Evolutionary conservation across 345 rosid genomes (phyloP), one percentile per base, ranked within the genome.

Genomic region (Populus euphratica): DNA sequence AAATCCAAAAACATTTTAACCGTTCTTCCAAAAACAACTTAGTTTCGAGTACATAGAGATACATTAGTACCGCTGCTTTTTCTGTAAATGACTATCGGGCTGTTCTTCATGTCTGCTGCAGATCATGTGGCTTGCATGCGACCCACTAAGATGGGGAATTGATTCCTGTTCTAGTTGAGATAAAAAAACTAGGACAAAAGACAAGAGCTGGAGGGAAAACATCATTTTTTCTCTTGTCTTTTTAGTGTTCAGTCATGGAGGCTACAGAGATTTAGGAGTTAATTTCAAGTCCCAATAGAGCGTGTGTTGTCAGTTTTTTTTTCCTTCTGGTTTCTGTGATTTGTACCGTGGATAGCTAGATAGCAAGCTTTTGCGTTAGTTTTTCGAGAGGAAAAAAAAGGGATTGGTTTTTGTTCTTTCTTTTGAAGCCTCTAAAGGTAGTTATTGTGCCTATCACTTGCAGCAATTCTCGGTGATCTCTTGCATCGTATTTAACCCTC

Each of bases 241-340:
- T 73, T 44, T 64, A 43, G 14, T 66, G 66, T 74, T n/a, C 74
- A 74, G 39, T 20, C 84, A 81, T 84, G 88, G 87, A 85, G 77
- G 84, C 85, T 69, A 81, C 88, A 72, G 88, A 85, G 85, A 79
- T 84, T 65, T 85, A 70, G 82, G 68, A 76, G 68, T 78, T 79
- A 76, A 63, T 78, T 79, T 73, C 73, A 67, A 29, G 70, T 81
- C 61, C 77, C 78, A 62, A 74, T 72, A 75, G 66, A 50, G 50
- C 12, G 43, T 33, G 36, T 66, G 64, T 16, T 35, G 59, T 71
- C 66, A 56, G 65, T 43, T n/a, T 16, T 64, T 73, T 64, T 10
- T n/a, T 6, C 20, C 35, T 66, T 20, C 50, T 39, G 72, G 56
- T 69, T 72, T 73, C 10, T 68, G 25, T 36, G 73, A 33, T 47